Evolutionary conservation across 208 protist species (phyloP).

Genomic region (Leishmania lainsoni): DNA sequence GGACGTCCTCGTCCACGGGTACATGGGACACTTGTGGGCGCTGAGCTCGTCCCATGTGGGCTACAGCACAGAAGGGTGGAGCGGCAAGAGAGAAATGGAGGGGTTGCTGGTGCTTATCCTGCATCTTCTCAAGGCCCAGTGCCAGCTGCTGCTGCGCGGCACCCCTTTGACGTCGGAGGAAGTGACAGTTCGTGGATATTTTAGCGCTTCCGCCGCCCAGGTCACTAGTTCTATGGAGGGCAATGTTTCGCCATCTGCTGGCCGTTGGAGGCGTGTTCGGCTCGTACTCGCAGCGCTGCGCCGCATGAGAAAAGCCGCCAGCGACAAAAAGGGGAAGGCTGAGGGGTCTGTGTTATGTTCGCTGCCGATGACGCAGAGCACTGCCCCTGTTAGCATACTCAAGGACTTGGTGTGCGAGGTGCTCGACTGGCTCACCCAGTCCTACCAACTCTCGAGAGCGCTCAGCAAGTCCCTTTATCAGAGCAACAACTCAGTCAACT

Average conservation of each 20-base stretch:
- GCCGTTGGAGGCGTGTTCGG: conserved; percentile 25
- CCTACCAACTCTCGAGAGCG: conserved; percentile 28
- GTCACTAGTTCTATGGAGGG: not conserved
- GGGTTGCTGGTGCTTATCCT: conserved; percentile 36
- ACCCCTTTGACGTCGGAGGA: conserved; percentile 21
- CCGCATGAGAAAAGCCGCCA: conserved; percentile 9
- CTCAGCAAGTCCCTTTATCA: conserved; percentile 52
- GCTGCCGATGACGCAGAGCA: conserved; percentile 4
- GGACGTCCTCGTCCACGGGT: conserved; percentile 46
- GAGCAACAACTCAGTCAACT: conserved; percentile 37
- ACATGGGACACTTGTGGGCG: conserved; percentile 41
- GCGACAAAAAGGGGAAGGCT: not conserved
- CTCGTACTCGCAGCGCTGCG: conserved; percentile 12
- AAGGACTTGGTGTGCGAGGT: conserved; percentile 31
- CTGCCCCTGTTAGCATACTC: conserved; percentile 20
- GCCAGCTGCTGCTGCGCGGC: conserved; percentile 33
- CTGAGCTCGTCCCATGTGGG: conserved; percentile 20
- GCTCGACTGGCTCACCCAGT: conserved; percentile 48
- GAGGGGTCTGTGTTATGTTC: not conserved
- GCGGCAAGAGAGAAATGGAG: conserved; percentile 33
- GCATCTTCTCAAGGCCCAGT: conserved; percentile 35
- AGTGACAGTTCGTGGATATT: conserved; percentile 32
- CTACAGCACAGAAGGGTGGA: conserved; percentile 27
- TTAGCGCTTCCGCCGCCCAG: conserved; percentile 19
- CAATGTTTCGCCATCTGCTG: not conserved